Evolutionary conservation across 768 basidiomycete genomes (phyloP).

Genomic region (Rhodotorula diobovata): DNA sequence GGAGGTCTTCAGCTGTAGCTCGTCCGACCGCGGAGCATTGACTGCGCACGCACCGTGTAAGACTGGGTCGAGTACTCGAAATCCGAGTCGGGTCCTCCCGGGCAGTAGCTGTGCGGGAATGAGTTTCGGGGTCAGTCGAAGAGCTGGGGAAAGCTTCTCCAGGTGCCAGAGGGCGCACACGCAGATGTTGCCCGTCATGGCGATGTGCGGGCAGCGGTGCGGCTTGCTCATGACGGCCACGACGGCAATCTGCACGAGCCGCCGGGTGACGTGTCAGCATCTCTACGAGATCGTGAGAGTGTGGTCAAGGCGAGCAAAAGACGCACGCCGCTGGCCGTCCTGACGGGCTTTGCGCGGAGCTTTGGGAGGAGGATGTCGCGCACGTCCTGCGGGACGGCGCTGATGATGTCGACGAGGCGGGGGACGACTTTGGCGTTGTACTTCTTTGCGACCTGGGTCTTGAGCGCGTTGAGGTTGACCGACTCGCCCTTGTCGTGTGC

Average conservation of each 20-base stretch:
- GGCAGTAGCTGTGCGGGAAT: slow-evolving; percentile 68
- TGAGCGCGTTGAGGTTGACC: slow-evolving; percentile 81
- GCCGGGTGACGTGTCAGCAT: not conserved
- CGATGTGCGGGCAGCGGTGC: slow-evolving; percentile 97
- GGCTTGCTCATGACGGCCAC: slow-evolving; percentile 99
- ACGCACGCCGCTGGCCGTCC: slow-evolving; percentile 91
- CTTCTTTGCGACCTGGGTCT: slow-evolving; percentile 84
- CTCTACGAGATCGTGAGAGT: not conserved
- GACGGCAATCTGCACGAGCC: slow-evolving; percentile 75
- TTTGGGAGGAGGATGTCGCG: slow-evolving; percentile 85
- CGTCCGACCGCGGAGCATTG: too few species aligned
- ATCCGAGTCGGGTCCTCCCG: slow-evolving; percentile 97
- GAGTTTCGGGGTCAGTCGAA: too few species aligned
- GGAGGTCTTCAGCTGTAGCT: too few species aligned
- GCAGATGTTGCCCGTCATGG: slow-evolving; percentile 99
- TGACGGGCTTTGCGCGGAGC: slow-evolving; percentile 84
- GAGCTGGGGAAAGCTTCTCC: not conserved
- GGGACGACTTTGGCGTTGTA: slow-evolving; percentile 80
- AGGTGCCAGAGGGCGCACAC: slow-evolving; percentile 58
- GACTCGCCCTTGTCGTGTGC: slow-evolving; percentile 71
- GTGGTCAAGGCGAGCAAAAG: not conserved
- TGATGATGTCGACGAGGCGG: slow-evolving; percentile 92
- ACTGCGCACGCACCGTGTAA: slow-evolving; percentile 32
- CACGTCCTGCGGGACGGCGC: slow-evolving; percentile 95
- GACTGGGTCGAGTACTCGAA: slow-evolving; percentile 99